Evolutionary conservation across 768 basidiomycete species (phyloP).

Genomic region (Lactarius trivialis): DNA sequence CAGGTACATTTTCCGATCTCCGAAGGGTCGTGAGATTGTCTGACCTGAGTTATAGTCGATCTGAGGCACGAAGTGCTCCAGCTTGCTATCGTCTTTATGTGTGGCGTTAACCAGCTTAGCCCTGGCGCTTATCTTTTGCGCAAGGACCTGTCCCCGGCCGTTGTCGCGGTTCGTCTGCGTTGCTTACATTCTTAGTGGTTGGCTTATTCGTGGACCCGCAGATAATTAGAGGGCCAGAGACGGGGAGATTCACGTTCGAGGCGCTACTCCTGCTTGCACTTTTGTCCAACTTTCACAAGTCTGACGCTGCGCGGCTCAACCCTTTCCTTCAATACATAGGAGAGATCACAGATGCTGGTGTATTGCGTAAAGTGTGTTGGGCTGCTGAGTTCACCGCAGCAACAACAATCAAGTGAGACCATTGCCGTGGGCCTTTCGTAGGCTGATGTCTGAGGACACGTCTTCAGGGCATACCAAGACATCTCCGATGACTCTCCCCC

Average conservation of each 20-base stretch:
- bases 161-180: conserved; percentile 38
- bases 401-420: conserved; percentile 43
- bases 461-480: conserved; percentile 47
- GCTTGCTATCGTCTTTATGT: conserved; percentile 50
- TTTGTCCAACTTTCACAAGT: conserved; percentile 66
- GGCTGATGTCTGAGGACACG: neutral
- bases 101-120: conserved; percentile 55
- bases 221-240: conserved; percentile 52
- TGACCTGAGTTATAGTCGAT: conserved; percentile 33
- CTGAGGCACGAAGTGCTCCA: conserved; percentile 51
- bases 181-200: neutral
- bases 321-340: conserved; percentile 52
- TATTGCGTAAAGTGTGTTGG: conserved; percentile 56
- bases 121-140: conserved; percentile 68
- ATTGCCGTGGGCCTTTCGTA: neutral
- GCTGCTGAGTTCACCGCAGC: conserved; percentile 47
- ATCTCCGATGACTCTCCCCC: conserved; percentile 48
- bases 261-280: conserved; percentile 53
- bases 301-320: conserved; percentile 63
- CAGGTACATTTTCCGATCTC: conserved; percentile 33
- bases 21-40: neutral
- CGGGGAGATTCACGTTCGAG: conserved; percentile 52
- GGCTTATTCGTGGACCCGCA: conserved; percentile 25
- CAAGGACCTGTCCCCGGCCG: conserved; percentile 51
- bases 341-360: conserved; percentile 39